phyloP scores from a whole-genome alignment of 2,329 filamentous ascomycete genomes.

The Sarocladium kiliense region DNA sequence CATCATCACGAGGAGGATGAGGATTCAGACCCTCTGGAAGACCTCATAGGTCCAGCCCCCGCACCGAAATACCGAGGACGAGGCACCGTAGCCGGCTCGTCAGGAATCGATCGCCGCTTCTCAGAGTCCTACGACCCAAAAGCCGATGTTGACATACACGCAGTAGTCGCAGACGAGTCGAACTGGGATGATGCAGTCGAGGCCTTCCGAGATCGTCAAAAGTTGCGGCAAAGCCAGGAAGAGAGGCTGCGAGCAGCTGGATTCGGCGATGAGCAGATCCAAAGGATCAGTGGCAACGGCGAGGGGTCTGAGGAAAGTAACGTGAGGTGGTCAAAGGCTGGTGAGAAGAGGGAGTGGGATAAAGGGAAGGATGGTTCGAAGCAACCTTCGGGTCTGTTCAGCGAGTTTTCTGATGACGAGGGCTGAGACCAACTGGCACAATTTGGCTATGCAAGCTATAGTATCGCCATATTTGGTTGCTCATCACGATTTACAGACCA shows the following conservation, averaged over 20 bases:
- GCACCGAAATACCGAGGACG: constrained; percentile 56
- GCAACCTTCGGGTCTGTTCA: background rate
- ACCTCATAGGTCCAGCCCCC: constrained; percentile 70
- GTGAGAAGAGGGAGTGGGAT: constrained; percentile 61
- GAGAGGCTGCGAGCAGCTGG: constrained; percentile 72
- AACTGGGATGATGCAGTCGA: constrained; percentile 81
- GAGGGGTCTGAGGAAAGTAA: constrained; percentile 53
- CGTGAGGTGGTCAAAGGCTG: constrained; percentile 66
- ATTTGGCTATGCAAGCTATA: background rate
- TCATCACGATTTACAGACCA: too few relatives aligned
- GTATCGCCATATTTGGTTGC: too few relatives aligned
- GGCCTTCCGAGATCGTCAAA: constrained; percentile 71
- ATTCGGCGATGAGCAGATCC: constrained; percentile 70
- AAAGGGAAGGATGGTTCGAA: constrained; percentile 38
- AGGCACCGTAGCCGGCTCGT: constrained; percentile 55
- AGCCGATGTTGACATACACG: constrained; percentile 48
- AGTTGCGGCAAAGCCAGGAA: constrained; percentile 70
- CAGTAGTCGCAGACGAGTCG: background rate
- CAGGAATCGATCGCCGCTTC: constrained; percentile 78
- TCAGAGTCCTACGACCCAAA: constrained; percentile 57
- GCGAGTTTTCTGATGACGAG: constrained; percentile 7
- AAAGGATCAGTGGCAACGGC: constrained; percentile 57
- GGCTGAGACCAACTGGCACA: background rate
- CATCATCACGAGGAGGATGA: constrained; percentile 7
- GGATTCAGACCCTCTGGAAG: constrained; percentile 66